Evolutionary conservation across 2,329 filamentous ascomycete genomes (phyloP).

Genomic region (Capronia americana): DNA sequence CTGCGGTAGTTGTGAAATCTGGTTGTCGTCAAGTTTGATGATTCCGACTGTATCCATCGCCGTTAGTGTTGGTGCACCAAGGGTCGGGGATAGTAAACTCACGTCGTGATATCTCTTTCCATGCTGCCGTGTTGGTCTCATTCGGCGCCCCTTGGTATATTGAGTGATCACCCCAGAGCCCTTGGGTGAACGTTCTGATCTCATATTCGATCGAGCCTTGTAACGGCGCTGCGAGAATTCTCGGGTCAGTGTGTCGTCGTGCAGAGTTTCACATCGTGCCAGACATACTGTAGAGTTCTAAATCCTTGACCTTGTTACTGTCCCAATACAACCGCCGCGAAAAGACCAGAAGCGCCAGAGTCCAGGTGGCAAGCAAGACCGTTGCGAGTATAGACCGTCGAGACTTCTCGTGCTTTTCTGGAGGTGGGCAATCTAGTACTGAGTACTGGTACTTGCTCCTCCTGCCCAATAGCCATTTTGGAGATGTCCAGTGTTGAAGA

Average conservation of each 20-base stretch:
- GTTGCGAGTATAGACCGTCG: neutral
- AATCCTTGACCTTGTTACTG: neutral
- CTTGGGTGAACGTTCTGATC: neutral
- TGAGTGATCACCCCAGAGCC: neutral
- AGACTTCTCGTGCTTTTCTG: neutral
- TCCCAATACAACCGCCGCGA: neutral
- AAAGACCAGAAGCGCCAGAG: neutral
- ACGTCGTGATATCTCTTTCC: neutral
- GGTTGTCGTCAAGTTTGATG: neutral
- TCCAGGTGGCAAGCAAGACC: neutral
- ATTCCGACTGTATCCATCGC: neutral
- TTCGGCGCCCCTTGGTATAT: constrained; percentile 1
- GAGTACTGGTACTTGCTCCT: neutral
- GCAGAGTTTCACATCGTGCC: neutral
- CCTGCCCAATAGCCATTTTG: neutral
- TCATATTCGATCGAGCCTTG: neutral
- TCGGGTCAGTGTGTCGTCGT: neutral
- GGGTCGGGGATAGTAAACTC: neutral
- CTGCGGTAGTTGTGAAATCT: neutral
- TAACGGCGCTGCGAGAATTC: neutral
- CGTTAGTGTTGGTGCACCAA: neutral
- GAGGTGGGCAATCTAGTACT: neutral
- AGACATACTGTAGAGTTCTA: neutral
- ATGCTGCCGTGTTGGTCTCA: neutral
- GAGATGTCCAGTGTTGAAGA: neutral